Conservation (phyloP, 768 basidiomycete species). For the Mycena venus region DNA sequence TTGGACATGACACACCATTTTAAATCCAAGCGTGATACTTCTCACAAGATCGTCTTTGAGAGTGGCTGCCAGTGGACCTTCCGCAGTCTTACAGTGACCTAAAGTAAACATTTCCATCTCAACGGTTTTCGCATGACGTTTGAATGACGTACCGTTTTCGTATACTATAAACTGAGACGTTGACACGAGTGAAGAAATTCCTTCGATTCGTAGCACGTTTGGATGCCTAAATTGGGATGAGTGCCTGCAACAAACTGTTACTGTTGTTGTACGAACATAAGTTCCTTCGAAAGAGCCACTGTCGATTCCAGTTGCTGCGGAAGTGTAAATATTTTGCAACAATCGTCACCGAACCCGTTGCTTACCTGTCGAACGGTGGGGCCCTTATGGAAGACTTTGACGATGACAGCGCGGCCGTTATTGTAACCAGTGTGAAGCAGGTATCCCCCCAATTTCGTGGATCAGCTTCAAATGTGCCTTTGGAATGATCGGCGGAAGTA, state of each 20-base stretch:
- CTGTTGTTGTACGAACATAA: background rate
- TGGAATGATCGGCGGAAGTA: background rate
- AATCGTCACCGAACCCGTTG: background rate
- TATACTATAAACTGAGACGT: background rate
- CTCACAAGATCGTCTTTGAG: background rate
- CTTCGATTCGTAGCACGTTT: background rate
- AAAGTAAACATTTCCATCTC: background rate
- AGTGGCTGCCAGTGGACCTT: background rate
- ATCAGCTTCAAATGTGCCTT: background rate
- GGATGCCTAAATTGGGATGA: background rate
- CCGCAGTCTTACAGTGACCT: background rate
- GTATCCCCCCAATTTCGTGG: background rate
- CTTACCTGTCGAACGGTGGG: background rate
- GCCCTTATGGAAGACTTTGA: background rate
- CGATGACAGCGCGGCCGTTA: background rate
- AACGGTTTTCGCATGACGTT: background rate
- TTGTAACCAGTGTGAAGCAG: background rate
- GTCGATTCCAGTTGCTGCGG: background rate
- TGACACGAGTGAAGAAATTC: background rate
- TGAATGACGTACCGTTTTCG: background rate
- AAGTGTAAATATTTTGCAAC: background rate
- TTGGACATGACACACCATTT: background rate
- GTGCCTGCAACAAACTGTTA: background rate
- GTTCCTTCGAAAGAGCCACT: background rate
- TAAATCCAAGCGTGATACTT: background rate